These are phyloP conservation scores for Chenopodium album DNA, from an alignment of 148 eudicot species.

Conservation along the genomic window DNA sequence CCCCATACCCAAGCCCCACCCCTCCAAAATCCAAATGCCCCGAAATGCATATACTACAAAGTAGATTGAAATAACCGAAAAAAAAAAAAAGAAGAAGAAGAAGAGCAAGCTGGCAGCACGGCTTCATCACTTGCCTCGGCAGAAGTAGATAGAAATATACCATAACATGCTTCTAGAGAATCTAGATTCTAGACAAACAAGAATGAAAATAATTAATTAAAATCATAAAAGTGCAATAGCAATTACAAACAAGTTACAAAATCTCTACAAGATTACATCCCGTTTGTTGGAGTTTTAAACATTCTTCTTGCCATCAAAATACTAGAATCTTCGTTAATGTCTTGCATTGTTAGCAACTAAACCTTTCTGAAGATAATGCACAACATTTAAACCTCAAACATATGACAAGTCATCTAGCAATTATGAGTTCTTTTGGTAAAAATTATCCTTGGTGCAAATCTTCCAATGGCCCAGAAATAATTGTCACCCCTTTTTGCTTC, in stretches of 20 bases:
- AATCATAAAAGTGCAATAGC: neutral
- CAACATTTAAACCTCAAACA: neutral
- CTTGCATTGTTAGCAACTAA: neutral
- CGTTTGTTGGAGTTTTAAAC: too few species aligned
- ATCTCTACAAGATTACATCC: neutral
- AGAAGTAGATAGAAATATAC: neutral
- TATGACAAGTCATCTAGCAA: too few species aligned
- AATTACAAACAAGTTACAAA: neutral
- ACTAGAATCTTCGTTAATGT: neutral
- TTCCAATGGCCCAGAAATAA: neutral
- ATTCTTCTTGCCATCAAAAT: too few species aligned
- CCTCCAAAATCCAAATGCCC: too few species aligned
- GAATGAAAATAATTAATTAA: neutral
- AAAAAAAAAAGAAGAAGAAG: too few species aligned
- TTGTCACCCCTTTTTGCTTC: too few species aligned
- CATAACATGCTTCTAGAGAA: neutral
- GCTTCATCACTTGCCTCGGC: neutral
- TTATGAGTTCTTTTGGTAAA: neutral
- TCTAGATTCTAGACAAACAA: neutral
- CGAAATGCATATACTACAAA: too few species aligned
- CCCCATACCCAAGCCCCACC: too few species aligned
- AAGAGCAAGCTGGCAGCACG: neutral
- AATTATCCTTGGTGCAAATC: neutral
- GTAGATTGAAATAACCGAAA: too few species aligned
- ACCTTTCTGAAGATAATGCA: too few species aligned